Conservation (phyloP, 352 stramenopile species). For the Globisporangium emineosum region DNA sequence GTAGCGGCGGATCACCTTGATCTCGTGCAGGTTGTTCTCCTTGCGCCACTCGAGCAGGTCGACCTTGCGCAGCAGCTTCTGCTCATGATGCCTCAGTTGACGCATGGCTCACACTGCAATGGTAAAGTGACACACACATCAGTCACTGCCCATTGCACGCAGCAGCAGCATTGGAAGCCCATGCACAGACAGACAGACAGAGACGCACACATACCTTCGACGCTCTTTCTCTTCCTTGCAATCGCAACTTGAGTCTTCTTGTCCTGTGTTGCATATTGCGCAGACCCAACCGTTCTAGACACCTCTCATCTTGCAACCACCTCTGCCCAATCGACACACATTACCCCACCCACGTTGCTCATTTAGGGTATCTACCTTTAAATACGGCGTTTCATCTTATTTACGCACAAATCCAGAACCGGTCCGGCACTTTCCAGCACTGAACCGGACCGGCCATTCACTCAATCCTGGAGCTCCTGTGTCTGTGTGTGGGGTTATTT, state of each 20-base stretch:
- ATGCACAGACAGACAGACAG: background rate
- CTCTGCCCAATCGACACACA: background rate
- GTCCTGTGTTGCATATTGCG: background rate
- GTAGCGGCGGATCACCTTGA: slow-evolving; percentile 97
- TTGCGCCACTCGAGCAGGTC: slow-evolving; percentile 98
- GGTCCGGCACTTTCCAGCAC: background rate
- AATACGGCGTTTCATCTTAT: background rate
- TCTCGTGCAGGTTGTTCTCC: slow-evolving; percentile 98
- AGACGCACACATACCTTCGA: background rate
- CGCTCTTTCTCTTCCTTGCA: slow-evolving; percentile 7
- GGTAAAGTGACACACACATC: background rate
- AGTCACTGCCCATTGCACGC: background rate
- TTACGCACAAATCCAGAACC: background rate
- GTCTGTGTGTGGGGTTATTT: background rate
- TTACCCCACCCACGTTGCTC: background rate
- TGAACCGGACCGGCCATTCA: slow-evolving; percentile 3
- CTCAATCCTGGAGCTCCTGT: background rate
- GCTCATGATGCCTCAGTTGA: slow-evolving; percentile 94
- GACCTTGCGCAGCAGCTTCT: slow-evolving; percentile 99
- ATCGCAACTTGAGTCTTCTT: slow-evolving; percentile 1
- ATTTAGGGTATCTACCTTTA: background rate
- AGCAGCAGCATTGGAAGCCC: background rate
- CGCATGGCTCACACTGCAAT: slow-evolving; percentile 48
- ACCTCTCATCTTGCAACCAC: slow-evolving; percentile 7
- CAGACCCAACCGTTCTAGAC: slow-evolving; percentile 12